phyloP scores from a whole-genome alignment of 495 filamentous ascomycete genomes.

The Hypoxylon perforatum region DNA sequence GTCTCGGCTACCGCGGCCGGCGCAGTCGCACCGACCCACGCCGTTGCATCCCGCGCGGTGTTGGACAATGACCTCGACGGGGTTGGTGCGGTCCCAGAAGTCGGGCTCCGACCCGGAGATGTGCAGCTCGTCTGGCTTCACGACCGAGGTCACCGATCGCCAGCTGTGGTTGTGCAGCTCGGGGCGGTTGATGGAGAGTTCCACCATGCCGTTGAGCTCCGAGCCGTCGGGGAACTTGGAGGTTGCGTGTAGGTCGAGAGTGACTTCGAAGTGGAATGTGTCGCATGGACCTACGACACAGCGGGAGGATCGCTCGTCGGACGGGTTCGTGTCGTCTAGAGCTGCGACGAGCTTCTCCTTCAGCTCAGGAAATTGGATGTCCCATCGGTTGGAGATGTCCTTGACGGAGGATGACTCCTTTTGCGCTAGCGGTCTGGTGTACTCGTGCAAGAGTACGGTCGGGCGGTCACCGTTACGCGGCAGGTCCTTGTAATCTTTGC shows the following conservation, averaged over 20 bases:
- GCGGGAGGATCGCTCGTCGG: conserved; percentile 47
- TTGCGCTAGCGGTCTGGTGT: conserved; percentile 55
- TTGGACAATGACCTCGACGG: conserved; percentile 46
- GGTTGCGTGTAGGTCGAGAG: conserved; percentile 57
- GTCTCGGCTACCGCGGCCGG: conserved; percentile 46
- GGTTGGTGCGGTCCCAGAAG: conserved; percentile 48
- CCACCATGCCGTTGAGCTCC: conserved; percentile 60
- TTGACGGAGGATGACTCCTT: conserved; percentile 55
- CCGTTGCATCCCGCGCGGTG: conserved; percentile 55
- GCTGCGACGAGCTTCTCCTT: conserved; percentile 52
- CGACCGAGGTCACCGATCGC: conserved; percentile 59
- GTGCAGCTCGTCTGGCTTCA: conserved; percentile 60
- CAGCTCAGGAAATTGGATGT: conserved; percentile 55
- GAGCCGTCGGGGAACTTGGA: conserved; percentile 58
- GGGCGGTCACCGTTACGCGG: conserved; percentile 44
- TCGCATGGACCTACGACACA: conserved; percentile 56
- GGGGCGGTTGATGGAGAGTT: conserved; percentile 58
- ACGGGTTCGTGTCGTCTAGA: conserved; percentile 43
- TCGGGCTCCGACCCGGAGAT: conserved; percentile 47
- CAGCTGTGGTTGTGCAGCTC: conserved; percentile 59
- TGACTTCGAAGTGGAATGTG: conserved; percentile 63
- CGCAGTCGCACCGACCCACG: conserved; percentile 45
- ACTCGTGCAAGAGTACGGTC: conserved; percentile 58
- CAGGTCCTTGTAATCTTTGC: conserved; percentile 50
- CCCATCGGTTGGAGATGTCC: conserved; percentile 55